Evolutionary conservation across 106 monocot genomes (phyloP).

Genomic region (Dioscorea dumetorum): DNA sequence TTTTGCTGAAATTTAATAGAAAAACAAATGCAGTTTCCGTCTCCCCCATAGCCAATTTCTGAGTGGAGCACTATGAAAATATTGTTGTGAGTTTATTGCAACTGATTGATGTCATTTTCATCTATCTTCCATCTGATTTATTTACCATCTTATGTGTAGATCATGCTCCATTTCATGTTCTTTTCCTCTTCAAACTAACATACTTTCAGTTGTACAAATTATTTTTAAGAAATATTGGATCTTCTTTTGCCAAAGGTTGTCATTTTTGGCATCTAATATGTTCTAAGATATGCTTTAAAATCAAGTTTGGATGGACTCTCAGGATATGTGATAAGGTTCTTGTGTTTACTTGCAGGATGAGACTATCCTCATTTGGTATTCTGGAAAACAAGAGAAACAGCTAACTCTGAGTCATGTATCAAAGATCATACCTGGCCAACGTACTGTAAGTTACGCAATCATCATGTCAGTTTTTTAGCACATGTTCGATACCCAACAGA

Average conservation of each 20-base stretch:
- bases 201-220: neutral
- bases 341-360: conserved; percentile 42
- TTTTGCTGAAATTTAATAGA: too few relatives aligned
- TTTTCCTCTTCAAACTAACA: neutral
- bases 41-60: too few relatives aligned
- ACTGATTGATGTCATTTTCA: too few relatives aligned
- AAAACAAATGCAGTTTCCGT: too few relatives aligned
- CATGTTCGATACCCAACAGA: too few relatives aligned
- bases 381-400: conserved; percentile 50
- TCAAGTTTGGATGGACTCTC: neutral
- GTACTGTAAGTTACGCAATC: conserved; percentile 41
- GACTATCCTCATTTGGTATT: conserved; percentile 52
- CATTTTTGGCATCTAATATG: neutral
- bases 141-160: neutral
- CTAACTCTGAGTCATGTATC: conserved; percentile 48
- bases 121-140: too few relatives aligned
- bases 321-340: neutral
- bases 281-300: neutral
- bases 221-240: neutral
- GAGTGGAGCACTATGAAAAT: too few relatives aligned
- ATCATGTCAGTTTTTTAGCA: neutral
- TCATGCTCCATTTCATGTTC: neutral
- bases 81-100: too few relatives aligned
- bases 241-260: neutral
- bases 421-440: conserved; percentile 63